Evolutionary conservation across 495 filamentous ascomycete genomes (phyloP).

Genomic region (Penicillium soppii): DNA sequence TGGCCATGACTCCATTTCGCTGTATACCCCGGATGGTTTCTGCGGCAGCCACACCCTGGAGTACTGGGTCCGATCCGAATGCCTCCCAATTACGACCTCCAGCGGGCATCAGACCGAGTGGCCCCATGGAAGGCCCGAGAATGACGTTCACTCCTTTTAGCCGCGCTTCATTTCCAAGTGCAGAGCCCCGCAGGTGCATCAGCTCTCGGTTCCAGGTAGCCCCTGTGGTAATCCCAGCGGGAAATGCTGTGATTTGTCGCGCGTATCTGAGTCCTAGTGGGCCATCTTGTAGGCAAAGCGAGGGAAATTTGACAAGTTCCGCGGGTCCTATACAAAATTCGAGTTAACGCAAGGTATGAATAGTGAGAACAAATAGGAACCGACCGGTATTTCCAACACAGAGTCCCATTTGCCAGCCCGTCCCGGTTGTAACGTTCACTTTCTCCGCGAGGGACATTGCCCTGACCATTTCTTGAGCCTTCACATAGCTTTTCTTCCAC

Average conservation of each 20-base stretch:
- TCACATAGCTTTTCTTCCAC: slow-evolving; percentile 80
- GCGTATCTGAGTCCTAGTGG: slow-evolving; percentile 78
- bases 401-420: slow-evolving; percentile 85
- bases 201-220: slow-evolving; percentile 85
- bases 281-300: slow-evolving; percentile 87
- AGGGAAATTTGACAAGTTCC: slow-evolving; percentile 70
- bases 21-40: slow-evolving; percentile 77
- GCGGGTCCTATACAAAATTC: slow-evolving; percentile 51
- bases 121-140: slow-evolving; percentile 74
- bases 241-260: slow-evolving; percentile 75
- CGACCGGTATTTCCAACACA: slow-evolving; percentile 84
- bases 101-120: slow-evolving; percentile 76
- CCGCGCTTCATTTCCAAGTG: slow-evolving; percentile 68
- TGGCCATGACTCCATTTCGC: slow-evolving; percentile 77
- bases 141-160: slow-evolving; percentile 73
- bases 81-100: slow-evolving; percentile 94
- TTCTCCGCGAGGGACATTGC: slow-evolving; percentile 89
- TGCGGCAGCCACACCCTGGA: slow-evolving; percentile 65
- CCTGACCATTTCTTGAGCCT: slow-evolving; percentile 74
- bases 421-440: slow-evolving; percentile 92
- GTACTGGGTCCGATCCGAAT: slow-evolving; percentile 75
- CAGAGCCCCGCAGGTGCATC: slow-evolving; percentile 68
- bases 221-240: slow-evolving; percentile 81
- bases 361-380: not conserved
- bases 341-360: not conserved